phyloP scores from a whole-genome alignment of 139 green algal species.

The Picochlorum sp. region DNA sequence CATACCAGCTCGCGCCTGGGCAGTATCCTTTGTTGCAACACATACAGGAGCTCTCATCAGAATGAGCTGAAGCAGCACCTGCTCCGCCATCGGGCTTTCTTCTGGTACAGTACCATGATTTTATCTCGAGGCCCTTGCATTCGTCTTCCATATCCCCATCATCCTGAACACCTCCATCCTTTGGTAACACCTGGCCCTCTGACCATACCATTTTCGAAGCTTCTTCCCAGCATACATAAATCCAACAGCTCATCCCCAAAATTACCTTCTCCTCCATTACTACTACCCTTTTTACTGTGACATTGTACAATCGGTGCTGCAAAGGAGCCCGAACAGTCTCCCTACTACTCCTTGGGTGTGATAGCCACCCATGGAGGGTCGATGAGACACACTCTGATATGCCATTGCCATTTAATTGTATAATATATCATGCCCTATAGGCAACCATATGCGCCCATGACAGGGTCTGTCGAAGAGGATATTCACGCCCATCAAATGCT shows the following conservation, averaged over 20 bases:
- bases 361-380: too few species aligned
- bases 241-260: conserved; percentile 31
- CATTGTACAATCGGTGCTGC: too few species aligned
- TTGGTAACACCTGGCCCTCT: conserved; percentile 26
- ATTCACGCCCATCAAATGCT: too few species aligned
- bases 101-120: conserved; percentile 22
- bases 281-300: background rate
- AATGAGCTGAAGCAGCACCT: conserved; percentile 34
- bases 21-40: conserved; percentile 12
- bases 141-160: conserved; percentile 7
- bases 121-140: conserved; percentile 15
- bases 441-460: too few species aligned
- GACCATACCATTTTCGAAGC: conserved; percentile 29
- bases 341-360: too few species aligned
- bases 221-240: conserved; percentile 34
- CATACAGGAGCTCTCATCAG: conserved; percentile 12
- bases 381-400: too few species aligned
- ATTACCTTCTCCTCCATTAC: conserved; percentile 8
- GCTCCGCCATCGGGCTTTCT: conserved; percentile 23
- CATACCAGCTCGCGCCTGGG: conserved; percentile 12
- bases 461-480: too few species aligned
- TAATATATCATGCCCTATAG: too few species aligned
- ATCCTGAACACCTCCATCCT: background rate
- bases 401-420: too few species aligned
- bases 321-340: too few species aligned